Percentiles rank a stretch among this genome's conserved stretches.
Conservation (phyloP, 2,329 filamentous ascomycete species). For the Calonectria pseudoturangicola region DNA sequence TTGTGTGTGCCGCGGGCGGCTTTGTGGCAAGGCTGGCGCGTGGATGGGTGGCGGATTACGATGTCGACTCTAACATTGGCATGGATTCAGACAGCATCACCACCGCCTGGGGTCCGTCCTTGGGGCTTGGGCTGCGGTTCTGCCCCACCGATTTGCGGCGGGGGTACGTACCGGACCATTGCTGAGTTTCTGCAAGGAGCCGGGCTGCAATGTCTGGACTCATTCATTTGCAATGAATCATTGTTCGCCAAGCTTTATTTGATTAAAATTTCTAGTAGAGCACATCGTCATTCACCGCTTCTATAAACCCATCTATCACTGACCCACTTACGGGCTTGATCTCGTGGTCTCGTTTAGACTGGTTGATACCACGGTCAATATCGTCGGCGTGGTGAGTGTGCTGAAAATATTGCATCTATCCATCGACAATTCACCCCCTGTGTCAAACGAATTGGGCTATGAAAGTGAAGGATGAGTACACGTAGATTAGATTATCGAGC, state of each 20-base stretch:
- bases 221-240: not conserved
- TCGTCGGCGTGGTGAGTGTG: not conserved
- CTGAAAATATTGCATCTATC: too few species aligned
- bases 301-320: not conserved
- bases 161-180: conserved; percentile 33
- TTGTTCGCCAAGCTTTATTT: not conserved
- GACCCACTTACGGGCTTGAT: too few species aligned
- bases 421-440: too few species aligned
- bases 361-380: not conserved
- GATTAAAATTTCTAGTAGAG: too few species aligned
- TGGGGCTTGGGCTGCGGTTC: conserved; percentile 5
- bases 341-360: not conserved
- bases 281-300: not conserved
- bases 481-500: too few species aligned
- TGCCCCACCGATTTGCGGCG: conserved; percentile 34
- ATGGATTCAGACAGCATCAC: conserved; percentile 28
- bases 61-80: not conserved
- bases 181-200: not conserved
- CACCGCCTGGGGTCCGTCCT: not conserved
- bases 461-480: too few species aligned
- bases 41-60: conserved; percentile 23
- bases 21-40: conserved; percentile 15
- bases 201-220: not conserved
- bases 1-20: conserved; percentile 29
- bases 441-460: too few species aligned